Conservation (phyloP, 2,329 filamentous ascomycete species). For the Erysiphe pulchra region DNA sequence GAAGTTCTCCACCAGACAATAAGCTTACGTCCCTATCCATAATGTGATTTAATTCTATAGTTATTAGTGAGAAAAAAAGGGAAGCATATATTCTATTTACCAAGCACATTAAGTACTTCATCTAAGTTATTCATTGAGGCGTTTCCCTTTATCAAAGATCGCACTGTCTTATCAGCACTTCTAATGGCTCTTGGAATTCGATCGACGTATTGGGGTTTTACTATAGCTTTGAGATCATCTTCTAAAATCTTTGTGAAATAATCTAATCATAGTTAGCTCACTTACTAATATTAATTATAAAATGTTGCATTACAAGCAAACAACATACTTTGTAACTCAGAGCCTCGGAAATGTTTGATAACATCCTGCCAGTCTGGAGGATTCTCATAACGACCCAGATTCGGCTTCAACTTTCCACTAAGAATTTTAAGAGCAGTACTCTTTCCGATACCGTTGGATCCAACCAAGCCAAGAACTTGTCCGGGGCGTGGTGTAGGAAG, state of each 20-base stretch:
- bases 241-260: conserved; percentile 98
- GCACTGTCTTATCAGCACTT: conserved; percentile 54
- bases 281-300: neutral
- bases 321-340: conserved; percentile 72
- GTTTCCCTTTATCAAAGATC: conserved; percentile 50
- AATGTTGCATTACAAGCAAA: neutral
- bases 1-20: conserved; percentile 90
- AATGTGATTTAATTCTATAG: conserved; percentile 57
- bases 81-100: conserved; percentile 13
- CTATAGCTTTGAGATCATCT: conserved; percentile 88
- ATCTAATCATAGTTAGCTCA: conserved; percentile 25
- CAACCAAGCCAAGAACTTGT: conserved; percentile 85
- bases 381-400: conserved; percentile 82
- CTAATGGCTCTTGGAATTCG: conserved; percentile 88
- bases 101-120: conserved; percentile 57
- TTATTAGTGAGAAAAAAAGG: neutral
- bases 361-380: conserved; percentile 99
- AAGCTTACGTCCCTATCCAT: conserved; percentile 73
- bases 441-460: conserved; percentile 99
- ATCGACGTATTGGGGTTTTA: conserved; percentile 95
- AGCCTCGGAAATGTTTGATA: conserved; percentile 92
- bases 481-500: conserved; percentile 88
- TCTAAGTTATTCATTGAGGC: conserved; percentile 56
- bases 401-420: conserved; percentile 94
- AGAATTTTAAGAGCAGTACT: conserved; percentile 98